These are phyloP conservation scores for Spergularia marina DNA, from an alignment of 148 eudicot genomes.

Conservation along the genomic window DNA sequence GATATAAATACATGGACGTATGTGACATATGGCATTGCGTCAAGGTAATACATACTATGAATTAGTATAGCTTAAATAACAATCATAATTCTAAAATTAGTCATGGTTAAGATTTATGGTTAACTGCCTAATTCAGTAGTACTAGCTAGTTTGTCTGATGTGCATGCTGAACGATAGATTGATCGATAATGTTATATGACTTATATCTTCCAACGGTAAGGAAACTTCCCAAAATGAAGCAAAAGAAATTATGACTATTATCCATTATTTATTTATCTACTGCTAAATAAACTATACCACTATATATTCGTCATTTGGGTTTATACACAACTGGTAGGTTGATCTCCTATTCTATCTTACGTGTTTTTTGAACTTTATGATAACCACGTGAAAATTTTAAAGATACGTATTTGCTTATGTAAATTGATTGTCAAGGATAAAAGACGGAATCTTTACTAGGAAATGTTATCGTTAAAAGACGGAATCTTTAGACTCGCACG, in stretches of 20 bases:
- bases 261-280: too few species aligned
- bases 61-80: background rate
- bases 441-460: too few species aligned
- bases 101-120: background rate
- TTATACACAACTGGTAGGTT: too few species aligned
- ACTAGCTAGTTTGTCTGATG: too few species aligned
- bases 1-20: background rate
- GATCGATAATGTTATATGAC: background rate
- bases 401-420: too few species aligned
- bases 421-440: too few species aligned
- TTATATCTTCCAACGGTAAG: background rate
- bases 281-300: too few species aligned
- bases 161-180: slow-evolving; percentile 13
- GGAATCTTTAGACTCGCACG: too few species aligned
- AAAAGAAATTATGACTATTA: background rate
- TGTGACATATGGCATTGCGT: background rate
- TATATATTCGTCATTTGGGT: background rate
- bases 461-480: too few species aligned
- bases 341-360: too few species aligned
- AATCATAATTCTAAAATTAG: slow-evolving; percentile 7
- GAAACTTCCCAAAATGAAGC: slow-evolving; percentile 22
- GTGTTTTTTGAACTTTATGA: too few species aligned
- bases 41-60: background rate
- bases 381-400: too few species aligned
- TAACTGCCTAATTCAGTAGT: slow-evolving; percentile 14